Evolutionary conservation across 441 rosid genomes (phyloP).

Genomic region (Erysimum cheiri): DNA sequence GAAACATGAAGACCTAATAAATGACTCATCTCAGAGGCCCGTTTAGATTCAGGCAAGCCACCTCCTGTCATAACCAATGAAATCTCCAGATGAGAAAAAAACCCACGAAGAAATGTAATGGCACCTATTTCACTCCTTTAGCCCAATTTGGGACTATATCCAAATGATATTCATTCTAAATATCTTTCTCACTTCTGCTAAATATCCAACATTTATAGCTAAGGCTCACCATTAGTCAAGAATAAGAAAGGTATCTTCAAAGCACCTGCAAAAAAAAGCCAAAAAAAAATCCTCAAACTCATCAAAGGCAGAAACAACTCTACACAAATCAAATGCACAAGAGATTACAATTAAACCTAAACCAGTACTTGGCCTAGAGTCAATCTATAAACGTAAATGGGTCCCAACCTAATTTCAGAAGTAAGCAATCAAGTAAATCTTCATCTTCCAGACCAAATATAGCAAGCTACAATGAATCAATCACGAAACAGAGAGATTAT

Average conservation of each 20-base stretch:
- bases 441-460: neutral
- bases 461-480: constrained; percentile 6
- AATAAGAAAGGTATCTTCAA: constrained; percentile 72
- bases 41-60: constrained; percentile 77
- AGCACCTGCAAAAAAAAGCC: constrained; percentile 51
- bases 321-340: neutral
- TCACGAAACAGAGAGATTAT: neutral
- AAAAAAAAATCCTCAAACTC: constrained; percentile 5
- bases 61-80: constrained; percentile 58
- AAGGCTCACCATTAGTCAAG: constrained; percentile 75
- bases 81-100: neutral
- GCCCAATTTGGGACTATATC: neutral
- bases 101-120: neutral
- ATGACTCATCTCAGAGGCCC: constrained; percentile 73
- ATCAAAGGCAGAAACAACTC: neutral
- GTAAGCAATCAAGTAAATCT: neutral
- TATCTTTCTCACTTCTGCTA: no score
- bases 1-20: constrained; percentile 59
- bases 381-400: neutral
- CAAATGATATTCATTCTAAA: no score
- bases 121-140: neutral
- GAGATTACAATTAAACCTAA: neutral
- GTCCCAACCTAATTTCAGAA: neutral
- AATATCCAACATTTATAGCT: neutral
- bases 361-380: neutral